Conservation (phyloP, 768 basidiomycete species). For the Panaeolus cyanescens region DNA sequence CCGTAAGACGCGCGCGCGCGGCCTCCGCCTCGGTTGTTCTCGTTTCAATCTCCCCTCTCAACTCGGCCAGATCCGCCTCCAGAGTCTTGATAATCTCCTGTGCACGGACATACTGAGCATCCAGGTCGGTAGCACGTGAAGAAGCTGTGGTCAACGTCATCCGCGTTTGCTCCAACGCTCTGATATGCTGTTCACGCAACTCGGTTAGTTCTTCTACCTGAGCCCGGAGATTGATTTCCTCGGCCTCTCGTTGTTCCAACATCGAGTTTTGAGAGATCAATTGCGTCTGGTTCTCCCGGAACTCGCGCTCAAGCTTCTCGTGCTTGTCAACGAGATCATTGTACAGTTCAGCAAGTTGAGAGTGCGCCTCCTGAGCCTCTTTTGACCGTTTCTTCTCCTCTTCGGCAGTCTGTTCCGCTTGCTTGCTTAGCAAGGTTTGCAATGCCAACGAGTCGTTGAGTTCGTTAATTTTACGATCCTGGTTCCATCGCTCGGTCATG, state of each 20-base stretch:
- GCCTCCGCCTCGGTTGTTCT: conserved; percentile 74
- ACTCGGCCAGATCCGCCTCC: conserved; percentile 76
- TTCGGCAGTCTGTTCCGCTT: conserved; percentile 75
- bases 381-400: conserved; percentile 81
- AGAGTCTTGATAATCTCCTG: conserved; percentile 69
- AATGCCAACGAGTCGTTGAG: conserved; percentile 72
- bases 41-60: conserved; percentile 80
- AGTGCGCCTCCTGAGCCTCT: conserved; percentile 67
- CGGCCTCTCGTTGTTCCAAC: conserved; percentile 79
- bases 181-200: conserved; percentile 83
- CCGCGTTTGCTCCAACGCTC: conserved; percentile 85
- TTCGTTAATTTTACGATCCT: conserved; percentile 74
- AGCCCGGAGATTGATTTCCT: conserved; percentile 60
- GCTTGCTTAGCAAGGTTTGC: conserved; percentile 76
- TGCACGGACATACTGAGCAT: conserved; percentile 69
- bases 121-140: conserved; percentile 76
- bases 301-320: conserved; percentile 55
- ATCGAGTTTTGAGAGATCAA: conserved; percentile 73
- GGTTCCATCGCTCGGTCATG: conserved; percentile 60
- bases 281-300: conserved; percentile 78
- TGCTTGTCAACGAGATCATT: conserved; percentile 70
- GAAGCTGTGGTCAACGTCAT: conserved; percentile 76
- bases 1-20: conserved; percentile 62
- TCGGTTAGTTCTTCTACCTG: conserved; percentile 73
- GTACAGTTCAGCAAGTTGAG: conserved; percentile 62